phyloP scores from a whole-genome alignment of 176 grass and related monocot species.

The Oropetium thomaeum region DNA sequence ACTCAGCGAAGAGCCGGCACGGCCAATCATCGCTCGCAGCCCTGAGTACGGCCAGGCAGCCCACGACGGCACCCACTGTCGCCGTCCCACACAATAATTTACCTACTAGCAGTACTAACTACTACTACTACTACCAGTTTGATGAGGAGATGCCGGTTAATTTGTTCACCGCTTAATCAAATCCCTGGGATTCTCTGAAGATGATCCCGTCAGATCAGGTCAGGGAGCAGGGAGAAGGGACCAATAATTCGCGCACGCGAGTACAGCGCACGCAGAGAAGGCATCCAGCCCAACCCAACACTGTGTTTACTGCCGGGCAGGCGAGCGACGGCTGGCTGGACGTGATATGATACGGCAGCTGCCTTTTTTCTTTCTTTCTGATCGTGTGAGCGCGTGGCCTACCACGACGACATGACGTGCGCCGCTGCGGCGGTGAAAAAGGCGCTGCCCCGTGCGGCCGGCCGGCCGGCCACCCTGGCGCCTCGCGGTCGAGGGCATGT shows the following conservation, averaged over 20 bases:
- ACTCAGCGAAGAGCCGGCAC: neutral
- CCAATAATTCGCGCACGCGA: conserved; percentile 15
- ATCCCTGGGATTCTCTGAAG: neutral
- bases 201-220: neutral
- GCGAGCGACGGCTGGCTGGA: no score
- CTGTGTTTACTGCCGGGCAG: no score
- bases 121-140: no score
- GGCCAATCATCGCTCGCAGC: neutral
- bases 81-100: no score
- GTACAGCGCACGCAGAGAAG: neutral
- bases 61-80: no score
- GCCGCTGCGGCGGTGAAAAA: neutral
- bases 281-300: neutral
- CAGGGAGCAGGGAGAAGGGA: no score
- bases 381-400: conserved; percentile 15
- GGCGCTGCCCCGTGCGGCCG: neutral
- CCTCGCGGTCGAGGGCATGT: conserved; percentile 7
- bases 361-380: no score
- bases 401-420: neutral
- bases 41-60: no score
- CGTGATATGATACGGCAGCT: neutral
- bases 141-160: neutral
- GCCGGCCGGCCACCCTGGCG: conserved; percentile 22
- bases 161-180: neutral
- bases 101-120: no score